Conservation (phyloP, 2,329 filamentous ascomycete species). For the Phialocephala subalpina region DNA sequence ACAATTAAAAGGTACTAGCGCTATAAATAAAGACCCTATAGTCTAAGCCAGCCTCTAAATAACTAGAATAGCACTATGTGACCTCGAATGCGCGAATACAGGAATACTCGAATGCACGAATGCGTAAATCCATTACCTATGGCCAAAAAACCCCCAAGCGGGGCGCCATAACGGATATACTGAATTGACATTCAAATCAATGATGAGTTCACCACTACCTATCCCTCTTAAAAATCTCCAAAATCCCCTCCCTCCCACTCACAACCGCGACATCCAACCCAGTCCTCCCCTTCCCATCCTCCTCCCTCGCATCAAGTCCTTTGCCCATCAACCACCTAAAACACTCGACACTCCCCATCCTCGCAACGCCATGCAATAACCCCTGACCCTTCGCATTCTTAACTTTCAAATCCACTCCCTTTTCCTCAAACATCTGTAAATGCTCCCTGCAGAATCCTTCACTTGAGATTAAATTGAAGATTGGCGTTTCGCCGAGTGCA, state of each 20-base stretch:
- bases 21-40: no score
- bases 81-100: no score
- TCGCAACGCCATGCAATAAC: conserved; percentile 27
- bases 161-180: no score
- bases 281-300: conserved; percentile 29
- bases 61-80: no score
- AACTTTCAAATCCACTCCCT: conserved; percentile 23
- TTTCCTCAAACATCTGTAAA: conserved; percentile 2
- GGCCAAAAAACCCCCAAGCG: no score
- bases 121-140: no score
- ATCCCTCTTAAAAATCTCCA: conserved; percentile 26
- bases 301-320: conserved; percentile 28
- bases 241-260: conserved; percentile 25
- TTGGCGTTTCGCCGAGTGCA: conserved; percentile 22
- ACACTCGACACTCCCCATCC: conserved; percentile 4
- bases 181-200: no score
- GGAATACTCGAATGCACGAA: no score
- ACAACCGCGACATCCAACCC: conserved; percentile 30
- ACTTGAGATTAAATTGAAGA: conserved; percentile 20
- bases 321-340: conserved; percentile 29
- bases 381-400: conserved; percentile 24
- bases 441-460: neutral
- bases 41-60: no score
- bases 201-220: no score
- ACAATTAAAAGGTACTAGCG: no score